Base-by-base conservation (phyloP, 169 alveolate species). In the Cryptosporidium sp. region DNA sequence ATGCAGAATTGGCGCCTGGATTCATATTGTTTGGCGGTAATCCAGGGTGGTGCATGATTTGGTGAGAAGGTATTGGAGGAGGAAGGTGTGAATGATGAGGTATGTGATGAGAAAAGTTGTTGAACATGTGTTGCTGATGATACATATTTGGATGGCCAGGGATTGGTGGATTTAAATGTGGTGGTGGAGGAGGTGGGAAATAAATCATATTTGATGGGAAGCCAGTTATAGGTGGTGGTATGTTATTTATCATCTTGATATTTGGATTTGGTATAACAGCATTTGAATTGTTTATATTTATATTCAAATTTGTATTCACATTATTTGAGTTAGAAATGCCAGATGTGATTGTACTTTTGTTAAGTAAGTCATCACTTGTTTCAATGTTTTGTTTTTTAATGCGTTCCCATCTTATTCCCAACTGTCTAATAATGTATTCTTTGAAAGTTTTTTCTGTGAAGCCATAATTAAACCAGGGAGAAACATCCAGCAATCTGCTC, bases 401-500 rank as follows among this genome's bases (percentile, higher is more conserved):
- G 21, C 86, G 70, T 51, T 74, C 86, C 86, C 86, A 74, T 23
- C 86, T 33, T 21, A 74, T 74, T 8, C 70, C 86, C 21, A 74
- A 61, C 35, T 74, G 86, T 58, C 86, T 74, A 39, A 74, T 74
- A 29, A 74, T 74, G 16, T 74, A 74, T 39, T 74, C 86, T 61
- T 74, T 74, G 33, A 74, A 74, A 4, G 86, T 58, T 74, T 74
- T 74, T 52, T 74, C 86, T 16, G 71, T 74, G 37, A 74, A 74
- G 3, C 86, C 86, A 39, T 74, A 74, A 58, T 74, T 74, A 59
- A 74, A 74, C 86, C 86, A 74, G 0, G 86, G 86, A 8, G 86
- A 74, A 18, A 74, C 71, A 74, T 74, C 86, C 33, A 74, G 26
- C 35, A 74, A 58, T 23, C 86, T 74, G 43, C 86, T 74, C 86